Evolutionary conservation across 1,139 yeast species (phyloP), one percentile per base, ranked within the genome.

Genomic region (Suhomyces yuchorum): DNA sequence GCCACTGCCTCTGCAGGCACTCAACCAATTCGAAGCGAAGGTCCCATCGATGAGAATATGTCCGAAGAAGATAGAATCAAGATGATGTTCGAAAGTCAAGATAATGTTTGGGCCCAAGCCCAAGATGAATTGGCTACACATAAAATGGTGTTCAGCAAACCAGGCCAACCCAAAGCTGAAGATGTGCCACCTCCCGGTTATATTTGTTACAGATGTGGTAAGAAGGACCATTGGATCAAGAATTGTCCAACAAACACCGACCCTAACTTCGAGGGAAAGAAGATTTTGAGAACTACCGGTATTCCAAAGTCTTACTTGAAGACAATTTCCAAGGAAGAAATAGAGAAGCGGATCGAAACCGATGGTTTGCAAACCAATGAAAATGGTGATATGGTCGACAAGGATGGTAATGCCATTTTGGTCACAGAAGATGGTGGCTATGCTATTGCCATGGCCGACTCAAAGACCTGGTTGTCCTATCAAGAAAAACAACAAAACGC

Each of bases 121-220:
- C 99, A 93, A 65, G 95, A 89, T 56, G 88, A 83, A 52, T 85
- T 93, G 84, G 87, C 97, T 3, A 78, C 81, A 3, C 91, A 87
- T 37, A 84, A 85, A 43, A 78, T 87, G 42, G 79, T 86, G 2
- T 84, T 77, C 52, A 68, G 70, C 54, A 71, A 69, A 40, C 81
- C 80, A 52, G 51, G 50, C 4, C 65, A 77, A 26, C 67, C 65
- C 51, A 73, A 65, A 37, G 69, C 79, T 35, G 92, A 82, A 55
- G 87, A 85, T 55, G 82, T 87, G 7, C 97, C 97, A 4, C 99
- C 99, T 1, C 93, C 96, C 3, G 96, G 96, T 1, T 93, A 93
- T 61, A 86, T 92, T 62, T 93, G 99, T 66, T 92, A 93, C 66
- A 78, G 97, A 63, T 93, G 99, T 72, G 99, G 99, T 44, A 91